Base-by-base conservation (phyloP, 768 basidiomycete species). In the Lentinula guzmanii region DNA sequence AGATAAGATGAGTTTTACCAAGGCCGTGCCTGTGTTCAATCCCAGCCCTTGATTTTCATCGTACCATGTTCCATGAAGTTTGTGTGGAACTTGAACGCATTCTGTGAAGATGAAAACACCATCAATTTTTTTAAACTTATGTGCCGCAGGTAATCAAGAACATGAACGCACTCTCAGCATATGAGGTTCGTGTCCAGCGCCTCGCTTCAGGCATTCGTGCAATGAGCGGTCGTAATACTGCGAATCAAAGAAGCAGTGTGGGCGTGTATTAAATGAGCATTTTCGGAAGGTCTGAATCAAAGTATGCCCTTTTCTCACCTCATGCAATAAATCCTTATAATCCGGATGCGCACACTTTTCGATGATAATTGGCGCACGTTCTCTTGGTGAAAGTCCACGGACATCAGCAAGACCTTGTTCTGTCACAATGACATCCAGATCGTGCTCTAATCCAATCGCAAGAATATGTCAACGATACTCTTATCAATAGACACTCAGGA, bases 351-450 rank as follows among this genome's bases (percentile, higher is more conserved):
- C 79, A 61, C 80, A 81, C 33, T 80, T 77, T 52, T 77, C 68
- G 37, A 81, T 81, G 62, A 81, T 79, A 13, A 78, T 5, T 1
- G 78, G 78, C 0, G 80, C 80, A 9, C 79, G 73, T 60, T 81
- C 78, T 33, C 80, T 71, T 0, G 80, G 80, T 9, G 77, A 75
- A 13, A 81, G 69, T 3, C 79, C 79, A 33, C 80, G 75, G 10
- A 81, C 68, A 62, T 81, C 79, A 37, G 79, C 79, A 8, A 80
- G 72, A 42, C 80, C 80, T 62, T 81, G 80, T 64, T 81, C 80
- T 1, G 80, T 80, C 16, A 81, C 78, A 57, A 81, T 63, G 21
- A 81, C 64, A 62, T 81, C 80, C 4, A 81, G 69, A 61, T 80
- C 80, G 61, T 81, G 80, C 65, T 81, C 80, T 77, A 41, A 16